Evolutionary conservation across 805 yeast species (phyloP), one percentile per base, ranked within the genome.

Genomic region (Lachancea cidri): DNA sequence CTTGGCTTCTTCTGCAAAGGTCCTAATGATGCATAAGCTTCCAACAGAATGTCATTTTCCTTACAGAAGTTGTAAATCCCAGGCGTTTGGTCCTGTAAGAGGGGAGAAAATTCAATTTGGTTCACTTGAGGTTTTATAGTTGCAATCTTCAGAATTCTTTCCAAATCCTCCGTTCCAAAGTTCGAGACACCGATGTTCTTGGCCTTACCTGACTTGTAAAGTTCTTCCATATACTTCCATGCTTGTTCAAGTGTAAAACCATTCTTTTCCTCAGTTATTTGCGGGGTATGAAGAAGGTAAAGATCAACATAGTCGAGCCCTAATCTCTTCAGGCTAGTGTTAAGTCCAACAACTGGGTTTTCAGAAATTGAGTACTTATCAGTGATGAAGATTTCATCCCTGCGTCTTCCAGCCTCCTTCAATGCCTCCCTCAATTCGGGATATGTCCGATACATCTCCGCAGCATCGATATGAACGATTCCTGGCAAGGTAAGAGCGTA

Each of bases 231-330:
- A 25, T 62, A 65, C 52, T 73, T 77, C 79, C 79, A 84, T 16
- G 86, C 78, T 53, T 80, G 71, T 47, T 74, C 52, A 54, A 70
- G 77, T 38, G 55, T 52, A 68, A 73, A 70, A 31, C 56, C 58
- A 20, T 52, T 49, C 8, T 46, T 35, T 44, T 70, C 70, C 47
- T 58, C 72, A 43, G 74, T 60, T 9, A 81, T 67, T 31, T 74
- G 74, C 4, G 95, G 95, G 93, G 94, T 86, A 64, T 86, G 95
- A 58, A 86, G 72, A 55, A 86, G 71, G 58, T 80, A 79, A 43
- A 86, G 66, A 58, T 86, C 95, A 39, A 86, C 82, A 54, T 86
- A 86, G 38, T 82, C 91, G 50, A 84, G 55, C 0, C 79, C 80
- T 46, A 86, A 68, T 54, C 80, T 77, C 50, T 71, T 52, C 54